These are phyloP conservation scores for apple (Malus domestica) DNA, from an alignment of 306 rosid species.

Conservation along the genomic window DNA sequence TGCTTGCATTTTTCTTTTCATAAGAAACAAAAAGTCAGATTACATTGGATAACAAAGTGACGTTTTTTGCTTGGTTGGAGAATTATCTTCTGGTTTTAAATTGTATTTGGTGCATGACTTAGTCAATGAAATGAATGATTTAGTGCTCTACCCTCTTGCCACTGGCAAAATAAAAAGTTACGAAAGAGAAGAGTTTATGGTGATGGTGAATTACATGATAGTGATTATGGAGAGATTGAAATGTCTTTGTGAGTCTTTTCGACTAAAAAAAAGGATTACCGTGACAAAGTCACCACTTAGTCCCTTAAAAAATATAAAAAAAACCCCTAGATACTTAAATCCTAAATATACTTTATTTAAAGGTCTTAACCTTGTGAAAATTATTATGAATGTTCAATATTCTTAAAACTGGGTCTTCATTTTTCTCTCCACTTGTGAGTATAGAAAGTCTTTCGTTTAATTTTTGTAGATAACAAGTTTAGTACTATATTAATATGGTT, in stretches of 20 bases:
- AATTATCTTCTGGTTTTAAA: background rate
- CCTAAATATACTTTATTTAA: background rate
- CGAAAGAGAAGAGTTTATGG: background rate
- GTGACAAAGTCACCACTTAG: too few species aligned
- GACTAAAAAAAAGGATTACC: rapidly evolving
- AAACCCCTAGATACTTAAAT: background rate
- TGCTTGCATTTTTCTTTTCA: background rate
- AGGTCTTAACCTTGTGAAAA: background rate
- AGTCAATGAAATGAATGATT: background rate
- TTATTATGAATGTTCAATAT: background rate
- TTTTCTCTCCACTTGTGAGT: too few species aligned
- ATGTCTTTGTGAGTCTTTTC: rapidly evolving
- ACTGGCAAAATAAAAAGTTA: background rate
- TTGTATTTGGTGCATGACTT: background rate
- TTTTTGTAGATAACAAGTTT: too few species aligned
- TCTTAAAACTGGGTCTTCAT: too few species aligned
- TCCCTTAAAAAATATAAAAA: too few species aligned
- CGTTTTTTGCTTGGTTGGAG: background rate
- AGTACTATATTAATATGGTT: too few species aligned
- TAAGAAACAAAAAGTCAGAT: background rate
- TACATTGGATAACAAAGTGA: background rate
- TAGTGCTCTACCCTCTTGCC: background rate
- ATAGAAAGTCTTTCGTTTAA: too few species aligned
- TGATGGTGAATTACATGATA: too few species aligned
- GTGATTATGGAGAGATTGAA: too few species aligned